Conservation (phyloP, 129 eudicot species). For the Sambucus nigra region DNA sequence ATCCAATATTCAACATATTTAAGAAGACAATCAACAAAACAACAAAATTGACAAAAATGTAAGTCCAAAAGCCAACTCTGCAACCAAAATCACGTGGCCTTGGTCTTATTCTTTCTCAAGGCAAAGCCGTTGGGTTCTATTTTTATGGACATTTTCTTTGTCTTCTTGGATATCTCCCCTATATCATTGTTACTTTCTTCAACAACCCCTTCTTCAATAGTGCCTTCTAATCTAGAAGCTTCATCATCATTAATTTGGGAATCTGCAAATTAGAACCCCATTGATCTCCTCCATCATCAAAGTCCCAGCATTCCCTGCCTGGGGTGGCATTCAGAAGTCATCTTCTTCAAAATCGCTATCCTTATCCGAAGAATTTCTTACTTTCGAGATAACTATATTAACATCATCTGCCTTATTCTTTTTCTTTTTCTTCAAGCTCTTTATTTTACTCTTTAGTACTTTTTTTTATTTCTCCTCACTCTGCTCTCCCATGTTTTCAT, state of each 20-base stretch:
- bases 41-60: no score
- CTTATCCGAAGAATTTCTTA: constrained; percentile 39
- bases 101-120: constrained; percentile 63
- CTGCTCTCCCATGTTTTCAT: constrained; percentile 28
- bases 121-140: constrained; percentile 40
- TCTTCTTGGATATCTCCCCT: constrained; percentile 54
- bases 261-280: constrained; percentile 59
- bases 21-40: no score
- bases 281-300: constrained; percentile 84
- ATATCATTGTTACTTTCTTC: constrained; percentile 40
- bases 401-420: constrained; percentile 35
- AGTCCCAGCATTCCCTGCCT: constrained; percentile 87
- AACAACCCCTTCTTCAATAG: constrained; percentile 17
- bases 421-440: constrained; percentile 28
- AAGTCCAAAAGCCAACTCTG: not conserved
- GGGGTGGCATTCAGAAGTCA: constrained; percentile 97
- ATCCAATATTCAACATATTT: no score
- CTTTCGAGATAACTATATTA: constrained; percentile 43
- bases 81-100: constrained; percentile 22
- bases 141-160: constrained; percentile 71
- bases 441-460: constrained; percentile 25
- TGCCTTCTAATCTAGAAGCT: constrained; percentile 26
- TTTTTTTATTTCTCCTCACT: constrained; percentile 25
- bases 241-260: constrained; percentile 36
- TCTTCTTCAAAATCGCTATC: constrained; percentile 44